Conservation (phyloP, 1,284 basidiomycete species). For the Athelia psychrophila region DNA sequence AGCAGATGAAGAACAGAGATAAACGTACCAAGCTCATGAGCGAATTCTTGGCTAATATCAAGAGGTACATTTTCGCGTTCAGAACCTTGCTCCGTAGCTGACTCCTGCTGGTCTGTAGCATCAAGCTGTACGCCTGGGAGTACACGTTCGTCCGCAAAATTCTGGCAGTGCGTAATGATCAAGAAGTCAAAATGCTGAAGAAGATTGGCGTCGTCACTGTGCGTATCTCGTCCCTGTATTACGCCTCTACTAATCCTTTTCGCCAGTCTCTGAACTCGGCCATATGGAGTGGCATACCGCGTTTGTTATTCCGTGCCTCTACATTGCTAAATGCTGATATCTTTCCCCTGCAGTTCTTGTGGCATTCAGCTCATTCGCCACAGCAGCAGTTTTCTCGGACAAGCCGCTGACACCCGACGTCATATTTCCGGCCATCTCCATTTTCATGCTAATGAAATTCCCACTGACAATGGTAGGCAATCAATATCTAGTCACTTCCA, state of each 20-base stretch:
- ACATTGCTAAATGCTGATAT: constrained; percentile 20
- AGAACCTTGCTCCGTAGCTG: neutral
- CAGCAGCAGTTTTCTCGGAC: constrained; percentile 69
- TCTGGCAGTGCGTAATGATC: constrained; percentile 77
- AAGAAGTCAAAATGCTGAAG: constrained; percentile 79
- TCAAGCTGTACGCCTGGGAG: constrained; percentile 88
- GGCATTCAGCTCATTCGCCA: constrained; percentile 85
- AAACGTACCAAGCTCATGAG: constrained; percentile 75
- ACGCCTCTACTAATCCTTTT: neutral
- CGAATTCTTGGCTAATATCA: constrained; percentile 87
- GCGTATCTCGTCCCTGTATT: constrained; percentile 14
- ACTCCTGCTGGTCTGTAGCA: constrained; percentile 33
- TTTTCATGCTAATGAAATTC: constrained; percentile 90
- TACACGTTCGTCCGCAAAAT: constrained; percentile 79
- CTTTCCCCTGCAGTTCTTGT: constrained; percentile 61
- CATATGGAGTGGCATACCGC: constrained; percentile 67
- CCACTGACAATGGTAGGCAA: constrained; percentile 77
- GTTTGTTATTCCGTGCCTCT: constrained; percentile 27
- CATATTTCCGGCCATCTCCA: constrained; percentile 92
- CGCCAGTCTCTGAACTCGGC: constrained; percentile 59
- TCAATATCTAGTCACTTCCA: no score
- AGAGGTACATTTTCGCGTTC: constrained; percentile 48
- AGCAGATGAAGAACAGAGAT: constrained; percentile 92
- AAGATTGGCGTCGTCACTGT: constrained; percentile 79
- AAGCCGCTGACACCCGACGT: constrained; percentile 84